phyloP scores from a whole-genome alignment of 2,329 filamentous ascomycete species.

The Aspergillus calidoustus region DNA sequence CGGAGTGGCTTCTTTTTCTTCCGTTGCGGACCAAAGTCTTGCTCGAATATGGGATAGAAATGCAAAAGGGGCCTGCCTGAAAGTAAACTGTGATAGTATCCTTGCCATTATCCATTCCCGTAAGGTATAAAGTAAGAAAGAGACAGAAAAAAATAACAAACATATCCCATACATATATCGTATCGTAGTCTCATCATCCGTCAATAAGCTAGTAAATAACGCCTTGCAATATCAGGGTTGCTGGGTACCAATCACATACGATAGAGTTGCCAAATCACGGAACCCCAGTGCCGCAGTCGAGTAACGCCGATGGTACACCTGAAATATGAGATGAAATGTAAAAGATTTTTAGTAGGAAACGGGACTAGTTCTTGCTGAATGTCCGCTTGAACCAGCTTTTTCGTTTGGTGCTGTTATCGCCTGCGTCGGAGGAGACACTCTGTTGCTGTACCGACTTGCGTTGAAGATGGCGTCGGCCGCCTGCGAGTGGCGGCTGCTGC shows the following conservation, averaged over 20 bases:
- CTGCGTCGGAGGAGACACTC: constrained; percentile 23
- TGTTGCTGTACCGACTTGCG: constrained; percentile 26
- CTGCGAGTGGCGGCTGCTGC: constrained; percentile 20
- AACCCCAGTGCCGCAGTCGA: neutral
- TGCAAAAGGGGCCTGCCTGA: neutral
- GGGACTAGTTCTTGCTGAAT: constrained; percentile 64
- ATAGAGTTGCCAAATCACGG: neutral
- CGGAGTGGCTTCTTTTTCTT: neutral
- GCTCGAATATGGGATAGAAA: neutral
- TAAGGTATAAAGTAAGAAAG: neutral
- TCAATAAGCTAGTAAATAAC: constrained; percentile 9
- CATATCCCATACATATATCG: constrained; percentile 8
- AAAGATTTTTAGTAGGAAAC: neutral
- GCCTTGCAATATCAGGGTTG: neutral
- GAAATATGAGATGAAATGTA: neutral
- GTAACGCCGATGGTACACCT: constrained; percentile 19
- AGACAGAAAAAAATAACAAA: constrained; percentile 1
- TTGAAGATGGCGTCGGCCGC: constrained; percentile 26
- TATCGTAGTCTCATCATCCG: constrained; percentile 17
- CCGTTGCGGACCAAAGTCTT: neutral
- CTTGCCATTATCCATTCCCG: neutral
- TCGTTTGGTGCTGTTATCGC: constrained; percentile 65
- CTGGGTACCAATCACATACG: neutral
- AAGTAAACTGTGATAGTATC: neutral
- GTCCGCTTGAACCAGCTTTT: constrained; percentile 88